Conservation (phyloP, 192 early-diverging fungal genomes). For the Chytriomyces sp. region DNA sequence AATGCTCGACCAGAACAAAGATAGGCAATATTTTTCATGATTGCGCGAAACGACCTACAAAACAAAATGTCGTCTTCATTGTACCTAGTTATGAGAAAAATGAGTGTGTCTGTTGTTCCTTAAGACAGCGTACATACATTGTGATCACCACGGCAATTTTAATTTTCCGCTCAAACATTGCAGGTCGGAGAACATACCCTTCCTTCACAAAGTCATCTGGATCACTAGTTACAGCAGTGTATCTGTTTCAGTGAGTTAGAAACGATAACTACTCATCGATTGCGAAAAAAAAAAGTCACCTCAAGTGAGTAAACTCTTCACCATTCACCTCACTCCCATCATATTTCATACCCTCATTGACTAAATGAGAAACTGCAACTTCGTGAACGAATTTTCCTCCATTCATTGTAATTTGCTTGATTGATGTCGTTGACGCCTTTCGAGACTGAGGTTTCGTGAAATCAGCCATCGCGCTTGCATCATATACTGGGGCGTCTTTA, state of each 20-base stretch:
- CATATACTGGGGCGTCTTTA: background rate
- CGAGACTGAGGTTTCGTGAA: background rate
- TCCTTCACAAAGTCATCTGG: conserved; percentile 69
- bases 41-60: conserved; percentile 78
- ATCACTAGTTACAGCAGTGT: conserved; percentile 88
- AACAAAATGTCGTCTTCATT: conserved; percentile 91
- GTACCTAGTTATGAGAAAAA: conserved; percentile 45
- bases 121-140: conserved; percentile 68
- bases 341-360: conserved; percentile 36
- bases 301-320: conserved; percentile 43
- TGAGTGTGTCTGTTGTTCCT: conserved; percentile 35
- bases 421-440: background rate
- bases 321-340: conserved; percentile 16
- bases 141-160: conserved; percentile 92
- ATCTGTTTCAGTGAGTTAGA: conserved; percentile 46
- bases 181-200: conserved; percentile 67
- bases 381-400: conserved; percentile 52
- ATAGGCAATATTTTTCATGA: conserved; percentile 90
- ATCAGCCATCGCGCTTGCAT: background rate
- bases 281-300: background rate
- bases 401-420: conserved; percentile 32
- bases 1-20: conserved; percentile 74
- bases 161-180: conserved; percentile 66
- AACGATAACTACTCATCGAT: background rate
- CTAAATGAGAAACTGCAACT: conserved; percentile 41